Evolutionary conservation across 23 red algal species (phyloP), one percentile per base, ranked within the genome.

Genomic region (Pyropia yezoensis): DNA sequence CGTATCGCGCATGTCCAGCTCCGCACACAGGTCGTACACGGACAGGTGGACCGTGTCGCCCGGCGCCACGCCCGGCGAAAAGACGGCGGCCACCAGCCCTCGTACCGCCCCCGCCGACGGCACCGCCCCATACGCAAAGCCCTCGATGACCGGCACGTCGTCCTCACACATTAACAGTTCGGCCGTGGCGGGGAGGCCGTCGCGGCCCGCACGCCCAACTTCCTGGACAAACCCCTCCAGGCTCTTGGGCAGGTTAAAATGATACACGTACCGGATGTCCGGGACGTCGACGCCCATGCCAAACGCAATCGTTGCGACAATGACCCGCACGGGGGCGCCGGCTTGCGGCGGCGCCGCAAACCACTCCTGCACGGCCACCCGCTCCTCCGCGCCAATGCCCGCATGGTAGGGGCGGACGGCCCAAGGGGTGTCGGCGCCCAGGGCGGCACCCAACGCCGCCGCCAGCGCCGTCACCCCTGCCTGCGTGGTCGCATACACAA

Each of bases 221-320:
- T 98, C 79, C 60, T 98, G 94, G 24, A 73, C 52, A 33, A 83
- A 90, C 45, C 74, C 75, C 29, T 91, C 94, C 11, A 98, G 56
- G 27, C 75, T 73, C 54, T 80, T 87, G 3, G 86, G 79, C 52
- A 98, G 27, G 23, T 78, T 91, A 19, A 82, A 73, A 59, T 98
- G 85, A 57, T 90, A 85, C 7, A 90, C 85, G 57, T 78, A 85
- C 23, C 94, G 70, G 29, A 98, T 79, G 70, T 84, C 75, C 14
- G 80, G 52, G 65, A 91, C 83, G 67, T 98, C 87, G 74, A 98
- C 91, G 18, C 94, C 94, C 94, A 98, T 98, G 49, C 94, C 94
- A 62, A 98, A 98, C n/a, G 94, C 94, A 24, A 98, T 91, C 12
- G 94, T 98, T 26, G 94, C 94, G 19, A 81, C 80, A 19, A 98